phyloP scores from a whole-genome alignment of 2,329 filamentous ascomycete genomes.

The Trichophyton mentagrophytes region DNA sequence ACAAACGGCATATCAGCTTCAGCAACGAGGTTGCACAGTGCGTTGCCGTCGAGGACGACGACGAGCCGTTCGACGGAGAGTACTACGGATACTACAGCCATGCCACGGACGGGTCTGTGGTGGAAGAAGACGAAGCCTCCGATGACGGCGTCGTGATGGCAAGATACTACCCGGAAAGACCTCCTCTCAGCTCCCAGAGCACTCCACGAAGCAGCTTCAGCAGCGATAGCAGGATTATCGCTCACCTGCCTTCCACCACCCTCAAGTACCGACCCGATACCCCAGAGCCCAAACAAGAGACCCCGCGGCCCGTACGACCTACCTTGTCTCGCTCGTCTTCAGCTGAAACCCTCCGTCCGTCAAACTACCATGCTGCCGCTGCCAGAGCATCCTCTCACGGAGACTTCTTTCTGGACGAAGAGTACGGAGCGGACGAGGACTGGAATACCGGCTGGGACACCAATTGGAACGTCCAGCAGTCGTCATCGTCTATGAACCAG shows the following conservation, averaged over 20 bases:
- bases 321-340: constrained; percentile 7
- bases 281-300: constrained; percentile 10
- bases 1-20: constrained; percentile 79
- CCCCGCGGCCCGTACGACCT: constrained; percentile 3
- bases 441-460: not conserved
- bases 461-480: constrained; percentile 7
- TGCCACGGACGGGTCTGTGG: constrained; percentile 31
- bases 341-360: constrained; percentile 9
- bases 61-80: constrained; percentile 16
- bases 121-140: constrained; percentile 49
- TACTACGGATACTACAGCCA: constrained; percentile 24
- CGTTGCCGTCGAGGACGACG: constrained; percentile 77
- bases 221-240: constrained; percentile 69
- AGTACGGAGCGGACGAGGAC: constrained; percentile 5
- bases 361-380: not conserved
- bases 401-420: constrained; percentile 9
- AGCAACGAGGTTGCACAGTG: constrained; percentile 93
- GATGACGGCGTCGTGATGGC: constrained; percentile 74
- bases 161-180: constrained; percentile 37
- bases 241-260: constrained; percentile 74
- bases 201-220: constrained; percentile 44
- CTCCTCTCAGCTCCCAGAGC: constrained; percentile 40
- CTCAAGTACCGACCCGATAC: constrained; percentile 50
- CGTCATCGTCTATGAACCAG: not conserved
- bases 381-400: constrained; percentile 2